Base-by-base conservation (phyloP, 345 rosid species). In the Cardamine occulta region DNA sequence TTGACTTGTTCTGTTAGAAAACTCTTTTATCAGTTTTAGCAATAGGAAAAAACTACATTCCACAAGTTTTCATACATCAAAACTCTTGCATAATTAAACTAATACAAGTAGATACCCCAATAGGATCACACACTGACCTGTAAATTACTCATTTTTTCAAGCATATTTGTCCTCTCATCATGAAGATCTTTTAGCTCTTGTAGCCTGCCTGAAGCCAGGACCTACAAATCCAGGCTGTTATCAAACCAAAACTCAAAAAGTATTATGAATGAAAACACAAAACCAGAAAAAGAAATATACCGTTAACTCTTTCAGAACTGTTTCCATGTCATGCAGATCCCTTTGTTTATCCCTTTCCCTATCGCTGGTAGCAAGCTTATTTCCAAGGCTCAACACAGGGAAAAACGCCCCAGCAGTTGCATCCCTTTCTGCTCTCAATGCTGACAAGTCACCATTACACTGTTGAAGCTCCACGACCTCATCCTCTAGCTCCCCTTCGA, bases 341-440 rank as follows among this genome's bases (percentile, higher is more conserved):
- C 84, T 87, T 70, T 87, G 91, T 77, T 85, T 93, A 78, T 89
- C 97, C 79, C 79, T 87, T 52, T 78, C 74, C 81, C 47, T 87
- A 71, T 96, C 97, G 37, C 78, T 80, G 59, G 85, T 63, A 81
- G 77, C 82, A 76, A 78, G 89, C 76, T 88, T 91, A 80, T 74
- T 85, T 54, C 93, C 88, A 19, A 86, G 54, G 75, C 81, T 90
- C 78, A 93, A 54, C 66, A 89, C 86, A 52, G 97, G 97, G 68
- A 89, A 86, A 81, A 86, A 82, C 18, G 88, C 80, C 78, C 96
- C 97, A 73, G 84, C 85, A 15, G 88, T 85, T 51, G 91, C 90
- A 87, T 93, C 98, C 76, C 85, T 88, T 73, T 90, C 97, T 19
- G 91, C 88, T 83, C 84, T 93, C 66, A 91, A 88, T 70, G 86